A percentile compares a stretch with the other conserved stretches of the same genome.
Evolutionary conservation across 345 rosid species (phyloP).

Genomic region (Linum lewisii): DNA sequence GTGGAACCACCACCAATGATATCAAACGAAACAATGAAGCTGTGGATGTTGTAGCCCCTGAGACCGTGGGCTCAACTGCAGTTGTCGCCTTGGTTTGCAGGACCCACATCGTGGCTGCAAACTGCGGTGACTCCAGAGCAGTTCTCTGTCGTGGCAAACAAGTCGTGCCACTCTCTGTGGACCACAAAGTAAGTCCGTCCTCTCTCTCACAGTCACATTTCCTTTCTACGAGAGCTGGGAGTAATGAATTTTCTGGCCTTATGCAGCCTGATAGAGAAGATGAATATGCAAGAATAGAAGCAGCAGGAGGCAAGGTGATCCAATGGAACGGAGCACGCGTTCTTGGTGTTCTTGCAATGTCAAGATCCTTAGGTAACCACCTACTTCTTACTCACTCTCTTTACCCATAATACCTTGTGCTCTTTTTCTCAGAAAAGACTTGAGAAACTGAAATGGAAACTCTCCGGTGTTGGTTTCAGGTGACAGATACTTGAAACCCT

Average conservation of each 20-base stretch:
- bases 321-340: constrained; percentile 80
- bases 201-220: not conserved
- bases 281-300: constrained; percentile 69
- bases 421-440: too few relatives aligned
- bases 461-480: constrained; percentile 7
- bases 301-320: constrained; percentile 64
- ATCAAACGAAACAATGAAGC: not conserved
- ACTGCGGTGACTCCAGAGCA: constrained; percentile 82
- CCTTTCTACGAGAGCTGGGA: not conserved
- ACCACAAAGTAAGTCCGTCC: constrained; percentile 51
- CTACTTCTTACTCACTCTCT: not conserved
- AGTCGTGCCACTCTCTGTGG: constrained; percentile 46
- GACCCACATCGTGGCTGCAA: constrained; percentile 53
- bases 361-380: constrained; percentile 62
- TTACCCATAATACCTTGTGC: too few relatives aligned
- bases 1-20: too few relatives aligned
- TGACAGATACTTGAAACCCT: constrained; percentile 22
- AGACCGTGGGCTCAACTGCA: constrained; percentile 87
- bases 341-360: constrained; percentile 82
- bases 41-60: constrained; percentile 31
- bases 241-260: constrained; percentile 8
- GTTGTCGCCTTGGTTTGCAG: constrained; percentile 49
- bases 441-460: too few relatives aligned
- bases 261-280: constrained; percentile 78
- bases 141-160: constrained; percentile 57